A percentile compares a stretch with the other conserved stretches of the same genome.
Evolutionary conservation across 2,329 filamentous ascomycete species (phyloP).

Genomic region (Venturia aucupariae): DNA sequence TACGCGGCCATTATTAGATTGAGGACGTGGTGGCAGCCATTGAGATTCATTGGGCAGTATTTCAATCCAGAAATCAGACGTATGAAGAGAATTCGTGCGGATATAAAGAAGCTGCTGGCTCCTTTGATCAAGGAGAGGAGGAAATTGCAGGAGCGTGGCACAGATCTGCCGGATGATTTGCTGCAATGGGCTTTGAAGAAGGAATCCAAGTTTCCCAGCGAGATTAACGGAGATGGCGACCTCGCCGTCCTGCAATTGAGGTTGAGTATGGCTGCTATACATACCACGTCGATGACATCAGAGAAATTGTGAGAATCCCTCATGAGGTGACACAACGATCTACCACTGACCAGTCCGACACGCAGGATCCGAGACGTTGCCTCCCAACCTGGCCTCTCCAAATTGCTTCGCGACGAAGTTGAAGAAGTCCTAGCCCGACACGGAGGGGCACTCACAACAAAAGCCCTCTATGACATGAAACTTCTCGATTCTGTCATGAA

Average conservation of each 20-base stretch:
- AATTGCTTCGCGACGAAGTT: neutral
- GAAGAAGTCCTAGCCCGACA: neutral
- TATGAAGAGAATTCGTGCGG: conserved; percentile 19
- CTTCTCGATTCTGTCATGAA: conserved; percentile 16
- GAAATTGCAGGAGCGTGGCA: neutral
- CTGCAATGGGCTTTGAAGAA: neutral
- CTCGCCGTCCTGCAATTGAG: neutral
- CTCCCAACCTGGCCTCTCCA: neutral
- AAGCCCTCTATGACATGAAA: conserved; percentile 25
- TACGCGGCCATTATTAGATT: neutral
- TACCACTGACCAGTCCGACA: neutral
- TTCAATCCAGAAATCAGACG: neutral
- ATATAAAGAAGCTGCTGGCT: conserved; percentile 16
- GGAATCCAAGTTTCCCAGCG: neutral
- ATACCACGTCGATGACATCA: neutral
- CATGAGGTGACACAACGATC: fast-evolving
- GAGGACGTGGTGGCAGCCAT: neutral
- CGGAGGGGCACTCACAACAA: conserved; percentile 22
- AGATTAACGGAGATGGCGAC: neutral
- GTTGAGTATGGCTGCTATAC: neutral
- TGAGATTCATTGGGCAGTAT: neutral
- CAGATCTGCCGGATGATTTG: neutral
- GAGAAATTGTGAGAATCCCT: neutral
- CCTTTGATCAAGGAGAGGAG: neutral
- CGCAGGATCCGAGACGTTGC: conserved; percentile 14